These are phyloP conservation scores for Flaveria linearis DNA, from an alignment of 129 eudicot genomes.

Conservation along the genomic window DNA sequence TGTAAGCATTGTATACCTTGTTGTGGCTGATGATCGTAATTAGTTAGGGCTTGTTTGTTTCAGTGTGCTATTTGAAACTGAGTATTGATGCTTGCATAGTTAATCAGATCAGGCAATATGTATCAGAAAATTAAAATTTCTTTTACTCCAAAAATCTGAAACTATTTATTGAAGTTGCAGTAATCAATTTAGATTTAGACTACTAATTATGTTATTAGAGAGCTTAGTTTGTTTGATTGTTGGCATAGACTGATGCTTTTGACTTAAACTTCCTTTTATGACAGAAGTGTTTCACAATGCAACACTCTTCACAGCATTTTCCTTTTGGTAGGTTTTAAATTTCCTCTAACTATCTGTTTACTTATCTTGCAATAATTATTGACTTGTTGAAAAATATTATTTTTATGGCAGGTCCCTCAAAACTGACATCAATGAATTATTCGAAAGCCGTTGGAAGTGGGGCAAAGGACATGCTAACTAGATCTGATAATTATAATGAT, in stretches of 20 bases:
- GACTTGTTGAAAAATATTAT: background rate
- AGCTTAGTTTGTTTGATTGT: slow-evolving; percentile 7
- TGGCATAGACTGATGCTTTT: slow-evolving; percentile 18
- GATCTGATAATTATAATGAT: slow-evolving; percentile 45
- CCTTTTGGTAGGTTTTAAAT: slow-evolving; percentile 40
- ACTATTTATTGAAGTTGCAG: background rate
- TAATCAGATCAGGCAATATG: background rate
- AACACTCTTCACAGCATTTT: slow-evolving; percentile 39
- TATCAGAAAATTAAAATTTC: background rate
- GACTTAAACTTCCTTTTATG: slow-evolving; percentile 6
- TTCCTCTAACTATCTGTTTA: background rate
- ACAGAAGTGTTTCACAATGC: slow-evolving; percentile 42
- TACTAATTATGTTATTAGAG: background rate
- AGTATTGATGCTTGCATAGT: background rate
- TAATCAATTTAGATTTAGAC: background rate
- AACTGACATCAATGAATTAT: slow-evolving; percentile 35
- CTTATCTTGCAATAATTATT: slow-evolving; percentile 19
- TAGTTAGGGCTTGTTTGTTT: slow-evolving; percentile 25
- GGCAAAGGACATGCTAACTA: slow-evolving; percentile 35
- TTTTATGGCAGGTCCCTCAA: slow-evolving; percentile 42
- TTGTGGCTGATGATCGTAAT: background rate
- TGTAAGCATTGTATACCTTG: slow-evolving; percentile 18
- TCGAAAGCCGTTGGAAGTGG: slow-evolving; percentile 51
- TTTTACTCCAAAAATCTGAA: background rate
- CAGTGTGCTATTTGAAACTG: background rate